phyloP scores from a whole-genome alignment of 495 filamentous ascomycete species.

The Xylaria flabelliformis region DNA sequence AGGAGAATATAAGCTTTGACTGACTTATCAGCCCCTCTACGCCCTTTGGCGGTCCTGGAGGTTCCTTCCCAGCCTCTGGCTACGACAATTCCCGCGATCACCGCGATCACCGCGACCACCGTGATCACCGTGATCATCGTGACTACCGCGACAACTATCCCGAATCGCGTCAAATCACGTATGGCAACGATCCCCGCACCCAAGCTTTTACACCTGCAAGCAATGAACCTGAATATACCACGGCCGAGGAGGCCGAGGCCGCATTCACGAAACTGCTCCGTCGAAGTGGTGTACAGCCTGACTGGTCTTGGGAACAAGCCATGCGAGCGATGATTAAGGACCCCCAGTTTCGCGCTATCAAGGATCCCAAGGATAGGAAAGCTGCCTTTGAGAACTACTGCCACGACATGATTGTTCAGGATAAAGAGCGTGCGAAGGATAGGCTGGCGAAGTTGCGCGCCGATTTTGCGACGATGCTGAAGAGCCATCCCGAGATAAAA shows the following conservation, averaged over 20 bases:
- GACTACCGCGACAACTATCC: conserved; percentile 62
- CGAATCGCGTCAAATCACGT: conserved; percentile 71
- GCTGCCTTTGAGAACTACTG: conserved; percentile 95
- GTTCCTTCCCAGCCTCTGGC: conserved; percentile 51
- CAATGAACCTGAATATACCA: conserved; percentile 83
- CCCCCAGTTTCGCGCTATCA: conserved; percentile 89
- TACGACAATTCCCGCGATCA: conserved; percentile 43
- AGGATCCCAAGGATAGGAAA: conserved; percentile 91
- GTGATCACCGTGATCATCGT: conserved; percentile 41
- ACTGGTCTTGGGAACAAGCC: conserved; percentile 92
- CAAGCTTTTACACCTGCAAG: conserved; percentile 66
- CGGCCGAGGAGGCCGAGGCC: conserved; percentile 88
- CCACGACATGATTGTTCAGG: conserved; percentile 85
- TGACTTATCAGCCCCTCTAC: conserved; percentile 58
- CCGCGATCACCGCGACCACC: conserved; percentile 30
- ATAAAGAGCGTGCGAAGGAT: conserved; percentile 94
- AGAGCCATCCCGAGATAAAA: conserved; percentile 96
- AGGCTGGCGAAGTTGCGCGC: conserved; percentile 89
- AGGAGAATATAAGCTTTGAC: conserved; percentile 16
- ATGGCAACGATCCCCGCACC: conserved; percentile 68
- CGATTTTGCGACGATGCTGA: conserved; percentile 96
- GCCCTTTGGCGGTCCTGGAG: conserved; percentile 71
- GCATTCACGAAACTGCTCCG: conserved; percentile 93
- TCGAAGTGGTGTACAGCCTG: conserved; percentile 80
- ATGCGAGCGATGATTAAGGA: conserved; percentile 91